Conservation (phyloP, 2,329 filamentous ascomycete genomes). For the Botrytis pseudocinerea region DNA sequence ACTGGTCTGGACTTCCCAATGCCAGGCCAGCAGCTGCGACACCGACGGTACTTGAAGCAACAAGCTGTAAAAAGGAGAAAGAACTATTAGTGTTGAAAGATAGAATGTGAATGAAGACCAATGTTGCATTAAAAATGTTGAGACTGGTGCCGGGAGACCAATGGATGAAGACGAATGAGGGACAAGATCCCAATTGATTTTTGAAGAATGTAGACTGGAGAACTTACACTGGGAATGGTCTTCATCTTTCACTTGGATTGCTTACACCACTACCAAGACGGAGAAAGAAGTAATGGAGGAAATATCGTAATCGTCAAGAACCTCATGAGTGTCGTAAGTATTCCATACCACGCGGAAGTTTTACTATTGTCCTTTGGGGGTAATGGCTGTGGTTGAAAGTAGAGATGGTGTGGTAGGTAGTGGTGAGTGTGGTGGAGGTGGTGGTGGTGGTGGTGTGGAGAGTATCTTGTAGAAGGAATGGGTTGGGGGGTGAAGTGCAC, state of each 20-base stretch:
- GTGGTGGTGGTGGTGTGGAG: not conserved
- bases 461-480: slow-evolving; percentile 14
- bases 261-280: slow-evolving; percentile 28
- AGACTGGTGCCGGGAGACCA: slow-evolving; percentile 18
- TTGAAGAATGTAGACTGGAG: slow-evolving; percentile 11
- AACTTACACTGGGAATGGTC: slow-evolving; percentile 40
- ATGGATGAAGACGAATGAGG: slow-evolving; percentile 1
- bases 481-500: slow-evolving; percentile 4
- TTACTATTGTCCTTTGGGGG: not conserved
- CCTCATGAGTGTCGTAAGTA: slow-evolving; percentile 36
- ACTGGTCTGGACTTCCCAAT: slow-evolving; percentile 39
- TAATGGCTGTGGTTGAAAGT: not conserved
- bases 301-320: slow-evolving; percentile 30
- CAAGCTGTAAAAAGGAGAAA: slow-evolving; percentile 37
- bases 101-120: not conserved
- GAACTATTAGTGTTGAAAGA: slow-evolving; percentile 11
- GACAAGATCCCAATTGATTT: not conserved
- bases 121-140: not conserved
- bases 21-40: slow-evolving; percentile 41
- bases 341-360: slow-evolving; percentile 32
- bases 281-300: slow-evolving; percentile 33
- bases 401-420: not conserved
- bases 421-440: not conserved
- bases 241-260: slow-evolving; percentile 36
- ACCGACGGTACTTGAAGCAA: slow-evolving; percentile 43